Evolutionary conservation across 495 filamentous ascomycete species (phyloP), one percentile per base, ranked within the genome.

Genomic region (Neurospora sublineolata): DNA sequence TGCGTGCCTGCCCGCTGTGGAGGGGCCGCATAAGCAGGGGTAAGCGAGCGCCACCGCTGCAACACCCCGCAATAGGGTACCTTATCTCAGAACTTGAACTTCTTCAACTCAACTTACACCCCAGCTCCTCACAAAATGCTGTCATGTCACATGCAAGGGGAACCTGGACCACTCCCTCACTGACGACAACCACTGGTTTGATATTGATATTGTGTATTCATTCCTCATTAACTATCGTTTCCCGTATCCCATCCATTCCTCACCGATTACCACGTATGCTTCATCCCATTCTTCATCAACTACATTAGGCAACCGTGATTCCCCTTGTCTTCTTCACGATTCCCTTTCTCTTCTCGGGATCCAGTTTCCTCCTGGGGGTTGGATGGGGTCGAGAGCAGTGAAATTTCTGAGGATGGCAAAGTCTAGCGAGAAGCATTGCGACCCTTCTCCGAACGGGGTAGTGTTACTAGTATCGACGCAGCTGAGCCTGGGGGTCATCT

Each of bases 371-470:
- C 52, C 52, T 8, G 52, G 52, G 14, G 52, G 52, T 27, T 33
- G 27, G 52, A 64, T 36, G 52, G 52, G 52, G 7, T 77, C 67
- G 1, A 78, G 41, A 70, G 75, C 78, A 67, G 68, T 75, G 64
- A 78, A 78, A 14, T 70, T 75, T 1, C 46, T 70, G 16, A 20
- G 16, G 16, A 75, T 60, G 18, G 27, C 16, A 2, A 18, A 39
- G 67, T 52, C 41, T 18, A 40, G 30, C 37, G 75, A 27, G 11
- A 73, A 33, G 68, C 77, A 79, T 30, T 8, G 40, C 9, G 20
- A 38, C 41, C 77, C 77, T 5, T 27, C 42, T 6, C 73, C 77
- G 20, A 69, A 10, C 7, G 64, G 67, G 40, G 64, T 67, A 38
- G 75, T 73, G 68, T 20, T 20, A 44, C 10, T 20, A 6, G 70